Base-by-base conservation (phyloP, 2,329 filamentous ascomycete genomes). In the Dothiorella sarmentorum region DNA sequence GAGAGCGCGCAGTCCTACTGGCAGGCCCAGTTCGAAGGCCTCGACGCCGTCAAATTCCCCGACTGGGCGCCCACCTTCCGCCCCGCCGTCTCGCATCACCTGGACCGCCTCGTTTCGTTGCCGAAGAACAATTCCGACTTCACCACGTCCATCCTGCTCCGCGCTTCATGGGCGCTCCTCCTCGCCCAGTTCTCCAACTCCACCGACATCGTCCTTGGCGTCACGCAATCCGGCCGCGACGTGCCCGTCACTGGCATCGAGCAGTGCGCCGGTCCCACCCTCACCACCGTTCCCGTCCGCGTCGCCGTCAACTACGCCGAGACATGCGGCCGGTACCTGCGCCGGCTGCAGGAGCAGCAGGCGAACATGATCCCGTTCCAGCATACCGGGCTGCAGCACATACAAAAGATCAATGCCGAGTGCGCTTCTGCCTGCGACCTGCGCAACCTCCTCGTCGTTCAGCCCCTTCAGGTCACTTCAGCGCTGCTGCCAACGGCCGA, bases 381-480 rank as follows among this genome's bases (percentile, higher is more conserved):
- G 15, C 42, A 45, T 13, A 4, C 24, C 11, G 42, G 45, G 13
- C 11, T 45, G 60, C 61, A 69, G 7, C 67, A 71, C 31, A 72
- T 72, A n/a, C 69, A 64, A 9, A 63, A 67, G 11, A 64, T 70
- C 45, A 70, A 68, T 59, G 70, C 68, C 0, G 66, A 71, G 26
- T 70, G 68, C 68, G 68, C 68, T 3, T 67, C 69, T 59, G 80
- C 80, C 1, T 82, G 80, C 62, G 78, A 82, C 62, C 71, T 82
- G 35, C 74, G 75, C 1, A 81, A 77, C 0, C 78, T 79, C 5
- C 65, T 83, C 2, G 78, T 83, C 0, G 73, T 83, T 18, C 80
- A 83, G 42, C 63, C 65, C 2, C 5, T 5, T 29, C 5, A 29
- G 27, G 27, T 10, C 5, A 29, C 27, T 5, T 29, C 27, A 55